Evolutionary conservation across 768 basidiomycete genomes (phyloP).

Genomic region (Phanerochaete sordida): DNA sequence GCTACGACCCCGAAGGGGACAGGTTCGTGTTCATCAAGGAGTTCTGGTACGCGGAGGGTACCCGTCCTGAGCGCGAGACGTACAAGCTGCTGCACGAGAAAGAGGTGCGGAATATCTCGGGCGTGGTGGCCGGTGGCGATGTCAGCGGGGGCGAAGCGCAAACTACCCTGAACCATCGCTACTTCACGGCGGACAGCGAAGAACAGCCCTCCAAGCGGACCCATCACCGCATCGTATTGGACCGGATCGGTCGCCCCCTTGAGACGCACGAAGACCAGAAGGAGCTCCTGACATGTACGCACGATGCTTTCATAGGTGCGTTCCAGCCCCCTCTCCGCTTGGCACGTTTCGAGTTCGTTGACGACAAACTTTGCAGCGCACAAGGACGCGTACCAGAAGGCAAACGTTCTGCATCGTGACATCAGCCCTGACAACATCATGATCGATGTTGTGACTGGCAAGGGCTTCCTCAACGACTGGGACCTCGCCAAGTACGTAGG

Average conservation of each 20-base stretch:
- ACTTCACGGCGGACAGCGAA: too few species aligned
- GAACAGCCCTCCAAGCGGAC: background rate
- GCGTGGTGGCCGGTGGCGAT: background rate
- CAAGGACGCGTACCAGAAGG: background rate
- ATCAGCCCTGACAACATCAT: conserved; percentile 6
- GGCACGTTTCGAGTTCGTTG: too few species aligned
- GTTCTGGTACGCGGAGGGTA: background rate
- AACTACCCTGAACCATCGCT: background rate
- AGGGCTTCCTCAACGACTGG: conserved; percentile 7
- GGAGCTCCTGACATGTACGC: background rate
- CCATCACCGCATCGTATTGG: background rate
- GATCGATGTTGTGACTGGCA: background rate
- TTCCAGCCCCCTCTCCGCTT: too few species aligned
- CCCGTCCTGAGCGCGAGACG: background rate
- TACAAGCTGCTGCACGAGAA: background rate
- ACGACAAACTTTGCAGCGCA: too few species aligned
- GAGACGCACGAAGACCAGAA: background rate
- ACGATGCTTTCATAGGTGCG: background rate
- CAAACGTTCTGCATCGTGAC: conserved; percentile 2
- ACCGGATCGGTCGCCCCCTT: background rate
- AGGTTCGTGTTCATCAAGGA: background rate
- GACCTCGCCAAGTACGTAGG: conserved; percentile 2
- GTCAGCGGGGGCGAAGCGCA: background rate
- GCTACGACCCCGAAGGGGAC: background rate
- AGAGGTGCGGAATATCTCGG: background rate